These are phyloP conservation scores for Selaginella tamariscina DNA, from an alignment of 75 land plant species.

Conservation along the genomic window DNA sequence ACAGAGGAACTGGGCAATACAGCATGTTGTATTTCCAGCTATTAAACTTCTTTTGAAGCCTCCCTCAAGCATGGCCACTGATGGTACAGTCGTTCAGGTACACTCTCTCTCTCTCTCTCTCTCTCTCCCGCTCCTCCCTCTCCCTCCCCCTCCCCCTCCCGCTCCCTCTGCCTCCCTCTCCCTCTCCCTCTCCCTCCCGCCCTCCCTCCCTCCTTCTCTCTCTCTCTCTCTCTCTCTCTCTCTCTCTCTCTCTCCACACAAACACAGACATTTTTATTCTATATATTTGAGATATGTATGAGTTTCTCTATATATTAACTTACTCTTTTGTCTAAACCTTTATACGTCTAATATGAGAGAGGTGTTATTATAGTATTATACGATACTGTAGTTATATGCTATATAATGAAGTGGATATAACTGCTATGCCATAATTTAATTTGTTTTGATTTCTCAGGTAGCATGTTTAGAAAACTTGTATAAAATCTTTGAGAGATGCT, in stretches of 20 bases:
- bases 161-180: no score
- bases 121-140: no score
- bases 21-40: conserved; percentile 81
- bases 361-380: neutral
- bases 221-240: neutral
- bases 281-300: neutral
- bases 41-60: conserved; percentile 90
- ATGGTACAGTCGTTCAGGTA: conserved; percentile 92
- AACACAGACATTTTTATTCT: neutral
- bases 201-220: no score
- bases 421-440: conserved; percentile 4
- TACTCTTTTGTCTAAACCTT: neutral
- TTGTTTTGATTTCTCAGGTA: conserved; percentile 37
- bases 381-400: neutral
- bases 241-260: no score
- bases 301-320: neutral
- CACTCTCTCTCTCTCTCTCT: neutral
- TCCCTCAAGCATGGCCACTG: conserved; percentile 65
- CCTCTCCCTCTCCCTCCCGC: no score
- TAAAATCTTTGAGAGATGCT: conserved; percentile 92
- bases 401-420: neutral
- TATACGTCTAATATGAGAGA: neutral
- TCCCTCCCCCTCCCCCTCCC: no score
- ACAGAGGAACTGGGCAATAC: conserved; percentile 91
- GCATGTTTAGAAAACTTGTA: conserved; percentile 87